Conservation (phyloP, 257 asterid species). For the Solanum virginianum region DNA sequence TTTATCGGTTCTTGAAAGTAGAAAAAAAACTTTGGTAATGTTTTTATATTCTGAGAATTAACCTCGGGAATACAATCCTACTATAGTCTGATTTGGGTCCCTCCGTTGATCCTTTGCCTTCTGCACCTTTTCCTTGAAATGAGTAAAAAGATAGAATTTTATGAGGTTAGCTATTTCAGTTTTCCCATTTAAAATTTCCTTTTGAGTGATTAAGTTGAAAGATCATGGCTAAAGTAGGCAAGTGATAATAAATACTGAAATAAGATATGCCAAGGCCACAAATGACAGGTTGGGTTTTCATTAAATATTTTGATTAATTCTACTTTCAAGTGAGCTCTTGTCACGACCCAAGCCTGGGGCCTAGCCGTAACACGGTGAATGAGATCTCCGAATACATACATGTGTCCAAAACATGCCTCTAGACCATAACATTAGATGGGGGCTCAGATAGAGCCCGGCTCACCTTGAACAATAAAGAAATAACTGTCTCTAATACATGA, state of each 20-base stretch:
- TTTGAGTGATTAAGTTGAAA: background rate
- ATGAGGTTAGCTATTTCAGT: background rate
- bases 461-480: too few relatives aligned
- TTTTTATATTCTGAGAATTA: background rate
- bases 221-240: background rate
- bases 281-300: background rate
- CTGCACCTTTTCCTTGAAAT: background rate
- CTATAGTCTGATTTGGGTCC: background rate
- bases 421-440: too few relatives aligned
- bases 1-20: background rate
- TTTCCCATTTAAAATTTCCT: background rate
- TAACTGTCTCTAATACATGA: too few relatives aligned
- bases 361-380: too few relatives aligned
- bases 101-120: background rate
- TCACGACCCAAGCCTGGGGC: too few relatives aligned
- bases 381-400: too few relatives aligned
- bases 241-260: background rate
- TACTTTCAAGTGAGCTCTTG: background rate
- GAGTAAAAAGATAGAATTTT: background rate
- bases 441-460: too few relatives aligned
- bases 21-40: background rate
- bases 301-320: background rate
- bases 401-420: too few relatives aligned
- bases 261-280: background rate
- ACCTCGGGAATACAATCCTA: background rate